Base-by-base conservation (phyloP, 805 yeast species). In the Metschnikowia anglica region DNA sequence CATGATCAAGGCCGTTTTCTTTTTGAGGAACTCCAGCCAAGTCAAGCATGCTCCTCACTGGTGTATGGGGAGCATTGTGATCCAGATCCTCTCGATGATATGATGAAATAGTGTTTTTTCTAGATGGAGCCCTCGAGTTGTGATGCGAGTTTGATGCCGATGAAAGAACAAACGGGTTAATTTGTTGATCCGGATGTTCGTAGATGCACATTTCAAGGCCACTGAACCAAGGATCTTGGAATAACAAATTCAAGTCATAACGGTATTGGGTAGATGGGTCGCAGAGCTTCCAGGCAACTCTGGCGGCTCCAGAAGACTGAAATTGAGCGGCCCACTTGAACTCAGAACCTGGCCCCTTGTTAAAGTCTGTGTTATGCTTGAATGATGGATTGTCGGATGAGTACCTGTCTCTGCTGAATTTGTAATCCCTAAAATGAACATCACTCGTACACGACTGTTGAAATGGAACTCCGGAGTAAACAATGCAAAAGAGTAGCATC, bases 211-310 rank as follows among this genome's bases (percentile, higher is more conserved):
- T 75, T 48, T 79, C 85, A 35, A 83, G 65, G 3, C 63, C 51
- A 21, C 62, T 64, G 57, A 85, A 84, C 81, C 85, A 85, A 9
- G 83, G 79, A 53, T 85, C 89, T 2, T 67, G 53, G 47, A 81
- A 77, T 25, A 85, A 62, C 19, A 73, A 70, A 1, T 73, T 69
- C 48, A 85, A 54, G 13, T 74, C 70, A 56, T 80, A 79, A 48
- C 95, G 69, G 6, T 76, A 68, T 1, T 53, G 55, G 0, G 75
- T 68, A 18, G 77, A 66, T 3, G 88, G 88, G 55, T 85, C 89
- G 53, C 84, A 77, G 39, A 85, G 62, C 59, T 85, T 77, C 88
- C 90, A 84, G 7, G 87, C 81, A 5, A 73, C 80, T 54, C 93
- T 72, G 1, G 89, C 78, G 18, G 83, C 81, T 10, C 82, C 82